Conservation (phyloP, 805 yeast genomes). For the Wickerhamomyces mucosus region DNA sequence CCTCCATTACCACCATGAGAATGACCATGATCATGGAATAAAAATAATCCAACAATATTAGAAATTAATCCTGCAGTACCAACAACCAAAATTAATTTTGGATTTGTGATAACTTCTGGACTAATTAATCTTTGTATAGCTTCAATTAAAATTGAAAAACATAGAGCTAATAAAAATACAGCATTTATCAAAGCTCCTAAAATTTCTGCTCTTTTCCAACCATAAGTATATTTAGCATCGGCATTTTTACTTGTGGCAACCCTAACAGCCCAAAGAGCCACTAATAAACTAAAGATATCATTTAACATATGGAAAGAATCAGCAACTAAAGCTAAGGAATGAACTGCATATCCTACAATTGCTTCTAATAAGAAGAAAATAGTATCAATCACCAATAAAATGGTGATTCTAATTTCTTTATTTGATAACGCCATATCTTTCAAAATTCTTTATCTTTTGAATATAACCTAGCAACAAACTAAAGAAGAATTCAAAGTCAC, state of each 20-base stretch:
- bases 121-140: slow-evolving; percentile 82
- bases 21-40: slow-evolving; percentile 85
- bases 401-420: slow-evolving; percentile 63
- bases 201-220: slow-evolving; percentile 97
- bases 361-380: slow-evolving; percentile 80
- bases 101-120: slow-evolving; percentile 73
- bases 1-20: slow-evolving; percentile 30
- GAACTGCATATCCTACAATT: slow-evolving; percentile 80
- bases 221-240: slow-evolving; percentile 86
- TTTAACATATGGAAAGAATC: slow-evolving; percentile 97
- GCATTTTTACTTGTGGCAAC: slow-evolving; percentile 78
- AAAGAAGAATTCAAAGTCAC: no score
- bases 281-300: slow-evolving; percentile 80
- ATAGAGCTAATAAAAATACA: slow-evolving; percentile 83
- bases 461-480: no score
- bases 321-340: slow-evolving; percentile 89
- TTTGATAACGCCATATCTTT: slow-evolving; percentile 3
- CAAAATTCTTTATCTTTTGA: no score
- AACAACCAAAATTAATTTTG: slow-evolving; percentile 72
- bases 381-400: slow-evolving; percentile 69
- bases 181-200: slow-evolving; percentile 93
- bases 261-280: slow-evolving; percentile 94
- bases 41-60: slow-evolving; percentile 70
- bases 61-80: slow-evolving; percentile 80
- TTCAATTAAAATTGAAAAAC: slow-evolving; percentile 86